Evolutionary conservation across 2,329 filamentous ascomycete species (phyloP).

Genomic region (Ophiostoma sp.): DNA sequence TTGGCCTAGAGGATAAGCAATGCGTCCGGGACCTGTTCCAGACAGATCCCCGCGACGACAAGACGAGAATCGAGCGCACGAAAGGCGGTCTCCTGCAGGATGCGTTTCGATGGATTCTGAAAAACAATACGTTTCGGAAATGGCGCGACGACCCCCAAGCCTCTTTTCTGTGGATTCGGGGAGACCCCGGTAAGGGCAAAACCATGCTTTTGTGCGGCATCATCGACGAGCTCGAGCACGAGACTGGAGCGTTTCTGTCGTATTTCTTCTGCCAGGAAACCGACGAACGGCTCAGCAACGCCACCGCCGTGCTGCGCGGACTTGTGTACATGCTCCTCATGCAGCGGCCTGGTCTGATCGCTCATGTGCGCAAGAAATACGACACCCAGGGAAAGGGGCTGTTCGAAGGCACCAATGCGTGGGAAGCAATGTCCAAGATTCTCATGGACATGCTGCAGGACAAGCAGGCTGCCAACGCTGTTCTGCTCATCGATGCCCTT

Average conservation of each 20-base stretch:
- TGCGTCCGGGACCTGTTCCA: not conserved
- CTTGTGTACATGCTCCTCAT: not conserved
- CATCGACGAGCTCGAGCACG: not conserved
- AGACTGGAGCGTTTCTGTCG: not conserved
- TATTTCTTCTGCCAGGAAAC: constrained; percentile 1
- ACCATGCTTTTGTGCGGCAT: not conserved
- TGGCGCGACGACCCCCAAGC: not conserved
- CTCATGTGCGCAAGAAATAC: not conserved
- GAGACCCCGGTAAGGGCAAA: not conserved
- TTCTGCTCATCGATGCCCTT: too few species aligned
- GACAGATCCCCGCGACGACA: not conserved
- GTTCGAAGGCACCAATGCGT: not conserved
- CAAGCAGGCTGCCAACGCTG: too few species aligned
- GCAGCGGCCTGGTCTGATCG: not conserved
- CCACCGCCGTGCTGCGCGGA: not conserved
- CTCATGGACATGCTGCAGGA: not conserved
- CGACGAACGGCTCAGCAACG: not conserved
- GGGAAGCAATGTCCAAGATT: not conserved
- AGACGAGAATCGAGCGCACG: not conserved
- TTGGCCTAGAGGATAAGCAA: too few species aligned
- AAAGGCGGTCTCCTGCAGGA: not conserved
- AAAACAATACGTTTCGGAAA: not conserved
- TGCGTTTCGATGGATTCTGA: not conserved
- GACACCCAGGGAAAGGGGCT: not conserved
- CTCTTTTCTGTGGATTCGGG: not conserved